phyloP scores from a whole-genome alignment of 2,329 filamentous ascomycete species.

The Colletotrichum somersetense region DNA sequence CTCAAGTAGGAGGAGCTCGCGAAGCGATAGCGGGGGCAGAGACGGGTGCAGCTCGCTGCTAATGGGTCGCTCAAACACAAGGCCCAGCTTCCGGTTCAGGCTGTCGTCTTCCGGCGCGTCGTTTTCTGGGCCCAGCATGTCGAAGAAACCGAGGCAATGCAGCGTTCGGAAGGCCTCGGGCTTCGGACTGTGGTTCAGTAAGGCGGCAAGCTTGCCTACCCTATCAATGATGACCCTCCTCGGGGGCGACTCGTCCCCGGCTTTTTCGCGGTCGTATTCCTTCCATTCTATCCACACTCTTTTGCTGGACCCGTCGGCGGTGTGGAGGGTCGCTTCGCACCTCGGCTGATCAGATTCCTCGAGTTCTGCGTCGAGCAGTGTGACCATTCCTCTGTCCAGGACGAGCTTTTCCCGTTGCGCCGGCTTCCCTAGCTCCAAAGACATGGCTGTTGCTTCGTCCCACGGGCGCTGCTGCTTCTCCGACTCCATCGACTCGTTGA shows the following conservation, averaged over 20 bases:
- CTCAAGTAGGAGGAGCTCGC: constrained; percentile 57
- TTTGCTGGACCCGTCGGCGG: constrained; percentile 51
- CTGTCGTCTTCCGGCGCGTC: constrained; percentile 57
- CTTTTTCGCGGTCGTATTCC: constrained; percentile 57
- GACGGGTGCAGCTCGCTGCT: constrained; percentile 52
- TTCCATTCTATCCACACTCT: constrained; percentile 65
- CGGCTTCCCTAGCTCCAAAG: constrained; percentile 55
- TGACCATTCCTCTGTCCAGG: constrained; percentile 52
- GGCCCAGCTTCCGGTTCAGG: constrained; percentile 60
- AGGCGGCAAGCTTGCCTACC: constrained; percentile 60
- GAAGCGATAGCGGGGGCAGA: constrained; percentile 60
- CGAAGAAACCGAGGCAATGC: constrained; percentile 64
- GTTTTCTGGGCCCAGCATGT: constrained; percentile 48
- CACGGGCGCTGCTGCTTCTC: constrained; percentile 41
- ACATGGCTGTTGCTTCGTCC: constrained; percentile 54
- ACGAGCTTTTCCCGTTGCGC: constrained; percentile 50
- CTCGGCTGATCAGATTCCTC: constrained; percentile 53
- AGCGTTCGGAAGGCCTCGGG: constrained; percentile 63
- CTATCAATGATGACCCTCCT: constrained; percentile 58
- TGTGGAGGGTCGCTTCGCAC: constrained; percentile 56
- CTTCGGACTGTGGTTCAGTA: constrained; percentile 62
- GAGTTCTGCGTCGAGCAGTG: constrained; percentile 48
- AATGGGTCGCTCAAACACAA: constrained; percentile 65
- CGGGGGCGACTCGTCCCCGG: constrained; percentile 53
- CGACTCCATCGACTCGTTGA: constrained; percentile 60